A percentile compares a stretch with the other conserved stretches of the same genome.
Conservation (phyloP, 257 asterid species). For the Catharanthus roseus region DNA sequence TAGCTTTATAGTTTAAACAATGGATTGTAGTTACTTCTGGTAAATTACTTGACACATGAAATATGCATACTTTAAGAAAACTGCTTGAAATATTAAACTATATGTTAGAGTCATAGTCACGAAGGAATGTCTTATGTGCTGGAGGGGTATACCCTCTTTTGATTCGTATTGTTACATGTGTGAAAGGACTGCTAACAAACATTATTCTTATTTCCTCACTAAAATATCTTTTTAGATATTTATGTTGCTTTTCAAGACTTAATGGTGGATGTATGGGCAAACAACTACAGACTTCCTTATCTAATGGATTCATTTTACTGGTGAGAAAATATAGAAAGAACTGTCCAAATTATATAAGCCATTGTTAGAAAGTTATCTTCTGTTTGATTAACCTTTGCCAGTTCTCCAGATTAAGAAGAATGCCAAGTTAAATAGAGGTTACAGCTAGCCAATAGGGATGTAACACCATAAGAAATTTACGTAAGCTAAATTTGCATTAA, state of each 20-base stretch:
- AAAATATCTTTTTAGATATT: neutral
- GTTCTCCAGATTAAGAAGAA: neutral
- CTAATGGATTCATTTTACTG: neutral
- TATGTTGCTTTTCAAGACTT: neutral
- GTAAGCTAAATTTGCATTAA: neutral
- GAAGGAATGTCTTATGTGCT: no score
- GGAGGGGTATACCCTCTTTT: neutral
- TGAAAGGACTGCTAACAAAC: neutral
- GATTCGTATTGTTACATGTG: neutral
- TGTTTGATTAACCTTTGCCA: neutral
- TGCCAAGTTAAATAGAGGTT: neutral
- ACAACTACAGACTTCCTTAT: neutral
- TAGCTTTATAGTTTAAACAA: no score
- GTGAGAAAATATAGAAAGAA: neutral
- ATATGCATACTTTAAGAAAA: no score
- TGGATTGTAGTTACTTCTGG: no score
- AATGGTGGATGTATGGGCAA: neutral
- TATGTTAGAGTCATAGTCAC: no score
- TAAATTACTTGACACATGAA: no score
- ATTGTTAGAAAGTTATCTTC: neutral
- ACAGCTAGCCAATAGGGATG: neutral
- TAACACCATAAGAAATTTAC: neutral
- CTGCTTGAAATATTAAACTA: no score
- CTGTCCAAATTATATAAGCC: neutral
- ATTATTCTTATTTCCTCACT: neutral